Evolutionary conservation across 345 rosid genomes (phyloP).

Genomic region (Syzygium aqueum): DNA sequence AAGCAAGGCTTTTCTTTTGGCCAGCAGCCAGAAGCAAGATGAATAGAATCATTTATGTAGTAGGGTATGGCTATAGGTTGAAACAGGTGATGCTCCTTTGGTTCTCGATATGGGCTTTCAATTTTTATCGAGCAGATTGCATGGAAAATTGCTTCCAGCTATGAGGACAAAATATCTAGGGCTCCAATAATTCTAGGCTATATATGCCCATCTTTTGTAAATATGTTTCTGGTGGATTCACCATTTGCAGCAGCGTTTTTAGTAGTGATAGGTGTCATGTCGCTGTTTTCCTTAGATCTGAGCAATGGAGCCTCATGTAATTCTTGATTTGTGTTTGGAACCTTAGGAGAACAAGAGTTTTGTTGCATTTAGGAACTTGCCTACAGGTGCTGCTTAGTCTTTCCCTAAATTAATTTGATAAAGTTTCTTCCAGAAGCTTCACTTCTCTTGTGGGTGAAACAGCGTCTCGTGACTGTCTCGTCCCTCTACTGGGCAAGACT

Average conservation of each 20-base stretch:
- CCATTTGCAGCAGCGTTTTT: background rate
- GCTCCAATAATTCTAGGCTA: background rate
- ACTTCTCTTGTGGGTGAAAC: background rate
- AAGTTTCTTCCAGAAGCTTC: background rate
- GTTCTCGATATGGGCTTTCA: background rate
- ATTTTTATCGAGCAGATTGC: background rate
- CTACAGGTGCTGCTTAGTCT: background rate
- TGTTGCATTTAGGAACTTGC: background rate
- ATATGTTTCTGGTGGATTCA: background rate
- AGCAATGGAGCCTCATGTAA: background rate
- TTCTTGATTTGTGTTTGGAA: background rate
- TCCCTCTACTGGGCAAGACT: background rate
- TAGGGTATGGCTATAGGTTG: background rate
- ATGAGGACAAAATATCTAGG: background rate
- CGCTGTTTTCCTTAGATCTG: background rate
- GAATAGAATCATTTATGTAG: background rate
- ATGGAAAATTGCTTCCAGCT: background rate
- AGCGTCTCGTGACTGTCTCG: background rate
- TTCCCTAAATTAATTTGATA: background rate
- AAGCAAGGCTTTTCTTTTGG: background rate
- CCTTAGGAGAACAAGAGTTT: background rate
- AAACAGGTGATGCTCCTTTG: background rate
- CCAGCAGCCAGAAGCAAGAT: background rate
- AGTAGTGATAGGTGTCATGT: background rate
- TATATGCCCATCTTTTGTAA: background rate